Conservation (phyloP, 164 flowering plant genomes). For the Magnolia officinalis region DNA sequence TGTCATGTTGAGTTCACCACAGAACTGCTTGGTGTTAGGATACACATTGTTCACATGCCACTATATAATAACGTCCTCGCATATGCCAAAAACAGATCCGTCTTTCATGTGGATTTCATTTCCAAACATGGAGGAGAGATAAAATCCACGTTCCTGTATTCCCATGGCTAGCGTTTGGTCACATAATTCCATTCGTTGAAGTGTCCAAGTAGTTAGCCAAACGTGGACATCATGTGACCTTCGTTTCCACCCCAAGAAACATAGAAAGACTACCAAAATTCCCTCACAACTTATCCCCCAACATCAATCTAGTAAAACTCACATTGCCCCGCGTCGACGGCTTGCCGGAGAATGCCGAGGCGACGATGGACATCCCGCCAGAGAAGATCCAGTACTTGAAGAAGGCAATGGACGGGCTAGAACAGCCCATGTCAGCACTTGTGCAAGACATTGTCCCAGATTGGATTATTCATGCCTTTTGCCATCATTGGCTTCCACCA, state of each 20-base stretch:
- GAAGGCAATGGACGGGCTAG: conserved; percentile 28
- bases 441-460: conserved; percentile 16
- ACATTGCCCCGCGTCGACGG: conserved; percentile 25
- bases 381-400: conserved; percentile 25
- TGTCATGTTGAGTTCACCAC: no score
- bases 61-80: not conserved
- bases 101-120: not conserved
- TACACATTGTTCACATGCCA: not conserved
- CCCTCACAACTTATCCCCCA: not conserved
- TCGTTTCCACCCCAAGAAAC: conserved; percentile 18
- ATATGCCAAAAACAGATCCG: not conserved
- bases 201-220: conserved; percentile 7
- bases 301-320: conserved; percentile 22
- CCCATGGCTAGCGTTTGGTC: conserved; percentile 16
- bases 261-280: conserved; percentile 10
- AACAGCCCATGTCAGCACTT: conserved; percentile 10
- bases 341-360: conserved; percentile 40
- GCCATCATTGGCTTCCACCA: conserved; percentile 28
- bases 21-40: no score
- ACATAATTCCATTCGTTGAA: conserved; percentile 10
- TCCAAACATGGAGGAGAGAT: not conserved
- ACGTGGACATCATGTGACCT: not conserved
- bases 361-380: conserved; percentile 36
- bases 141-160: not conserved
- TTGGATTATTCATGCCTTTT: conserved; percentile 39